Evolutionary conservation across 148 eudicot genomes (phyloP).

Genomic region (Talinum fruticosum): DNA sequence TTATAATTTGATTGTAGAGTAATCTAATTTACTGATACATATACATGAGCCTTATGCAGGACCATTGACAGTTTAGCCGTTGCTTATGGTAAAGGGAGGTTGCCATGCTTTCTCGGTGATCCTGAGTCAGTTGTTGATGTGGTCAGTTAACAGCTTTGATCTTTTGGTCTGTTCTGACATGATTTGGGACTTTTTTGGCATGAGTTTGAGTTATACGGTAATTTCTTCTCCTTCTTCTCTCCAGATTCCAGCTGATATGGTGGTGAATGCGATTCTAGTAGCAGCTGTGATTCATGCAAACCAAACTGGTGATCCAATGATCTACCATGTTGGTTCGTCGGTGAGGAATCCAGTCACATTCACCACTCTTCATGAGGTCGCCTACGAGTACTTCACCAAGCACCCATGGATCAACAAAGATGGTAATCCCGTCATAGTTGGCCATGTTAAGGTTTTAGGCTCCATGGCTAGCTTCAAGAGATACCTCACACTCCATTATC

Average conservation of each 20-base stretch:
- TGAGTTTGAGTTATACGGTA: background rate
- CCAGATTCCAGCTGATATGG: constrained; percentile 56
- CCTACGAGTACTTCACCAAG: constrained; percentile 40
- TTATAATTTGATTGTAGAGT: background rate
- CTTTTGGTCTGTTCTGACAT: background rate
- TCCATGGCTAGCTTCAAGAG: constrained; percentile 57
- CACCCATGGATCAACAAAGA: constrained; percentile 65
- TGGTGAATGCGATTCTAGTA: constrained; percentile 49
- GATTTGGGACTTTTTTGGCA: background rate
- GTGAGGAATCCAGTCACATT: constrained; percentile 42
- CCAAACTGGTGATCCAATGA: constrained; percentile 14
- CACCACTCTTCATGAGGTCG: constrained; percentile 34
- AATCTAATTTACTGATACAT: background rate
- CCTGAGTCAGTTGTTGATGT: constrained; percentile 38
- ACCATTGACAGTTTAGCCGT: constrained; percentile 60
- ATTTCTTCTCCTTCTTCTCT: background rate
- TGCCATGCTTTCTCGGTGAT: constrained; percentile 51
- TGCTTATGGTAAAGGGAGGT: constrained; percentile 67
- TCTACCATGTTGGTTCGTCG: constrained; percentile 62
- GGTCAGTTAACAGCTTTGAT: constrained; percentile 30
- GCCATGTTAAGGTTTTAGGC: constrained; percentile 39
- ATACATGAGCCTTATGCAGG: constrained; percentile 22
- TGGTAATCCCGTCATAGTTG: constrained; percentile 52
- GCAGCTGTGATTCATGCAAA: constrained; percentile 46
- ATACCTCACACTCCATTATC: constrained; percentile 55